A percentile compares a stretch with the other conserved stretches of the same genome.
These are phyloP conservation scores for Phytomonas sp. DNA, from an alignment of 208 protist genomes.

Conservation along the genomic window DNA sequence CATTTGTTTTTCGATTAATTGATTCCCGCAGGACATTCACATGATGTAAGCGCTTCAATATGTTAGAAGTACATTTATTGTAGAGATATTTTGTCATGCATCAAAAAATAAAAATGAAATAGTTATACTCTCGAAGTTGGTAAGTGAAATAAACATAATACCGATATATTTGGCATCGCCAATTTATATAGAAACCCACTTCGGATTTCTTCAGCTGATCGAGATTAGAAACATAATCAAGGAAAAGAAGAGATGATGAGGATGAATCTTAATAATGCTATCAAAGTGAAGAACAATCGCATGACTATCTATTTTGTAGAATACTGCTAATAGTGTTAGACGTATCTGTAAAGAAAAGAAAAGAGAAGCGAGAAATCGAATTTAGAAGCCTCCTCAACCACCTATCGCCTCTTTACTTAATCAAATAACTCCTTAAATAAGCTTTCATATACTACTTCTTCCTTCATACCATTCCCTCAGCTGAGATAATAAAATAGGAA, in stretches of 20 bases:
- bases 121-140: conserved; percentile 9
- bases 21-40: not conserved
- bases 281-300: conserved; percentile 2
- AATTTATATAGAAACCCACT: conserved; percentile 4
- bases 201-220: not conserved
- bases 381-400: not conserved
- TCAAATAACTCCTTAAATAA: not conserved
- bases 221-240: conserved; percentile 7
- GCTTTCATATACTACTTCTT: not conserved
- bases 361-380: conserved; percentile 7
- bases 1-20: not conserved
- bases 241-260: conserved; percentile 7
- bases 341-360: conserved; percentile 1
- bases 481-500: conserved; percentile 11
- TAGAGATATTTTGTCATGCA: not conserved
- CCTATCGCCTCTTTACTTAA: not conserved
- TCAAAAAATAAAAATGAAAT: conserved; percentile 3
- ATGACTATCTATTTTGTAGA: conserved; percentile 5
- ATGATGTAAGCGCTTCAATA: not conserved
- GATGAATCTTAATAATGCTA: not conserved
- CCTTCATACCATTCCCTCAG: not conserved
- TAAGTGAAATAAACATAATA: conserved; percentile 11
- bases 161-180: not conserved
- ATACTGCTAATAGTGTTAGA: not conserved
- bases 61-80: not conserved